Conservation (phyloP, 163 green algal species). For the Chlorella variabilis region DNA sequence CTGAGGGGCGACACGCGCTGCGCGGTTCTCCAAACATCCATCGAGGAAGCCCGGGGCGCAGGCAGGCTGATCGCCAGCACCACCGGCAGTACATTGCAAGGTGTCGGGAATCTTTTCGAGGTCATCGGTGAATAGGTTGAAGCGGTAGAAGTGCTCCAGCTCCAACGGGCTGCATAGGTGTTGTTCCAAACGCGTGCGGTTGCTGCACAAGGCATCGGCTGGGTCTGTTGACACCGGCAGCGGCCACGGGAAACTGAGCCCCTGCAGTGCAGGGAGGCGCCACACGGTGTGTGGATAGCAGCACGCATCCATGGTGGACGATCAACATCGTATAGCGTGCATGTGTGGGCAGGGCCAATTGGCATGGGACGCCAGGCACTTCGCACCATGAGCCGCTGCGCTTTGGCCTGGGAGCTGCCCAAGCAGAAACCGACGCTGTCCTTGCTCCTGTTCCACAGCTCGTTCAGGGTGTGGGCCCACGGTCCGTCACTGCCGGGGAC, state of each 20-base stretch:
- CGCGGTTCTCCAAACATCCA: slow-evolving; percentile 1
- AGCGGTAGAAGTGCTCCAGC: slow-evolving; percentile 53
- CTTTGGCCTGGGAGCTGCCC: slow-evolving; percentile 14
- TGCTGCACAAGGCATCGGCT: slow-evolving; percentile 46
- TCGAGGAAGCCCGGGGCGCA: slow-evolving; percentile 71
- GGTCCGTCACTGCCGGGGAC: neutral
- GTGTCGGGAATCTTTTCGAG: slow-evolving; percentile 64
- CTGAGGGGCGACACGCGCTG: neutral
- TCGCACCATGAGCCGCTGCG: slow-evolving; percentile 15
- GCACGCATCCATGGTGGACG: neutral
- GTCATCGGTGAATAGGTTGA: slow-evolving; percentile 59
- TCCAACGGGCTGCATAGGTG: slow-evolving; percentile 52
- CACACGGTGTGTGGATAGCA: too few relatives aligned
- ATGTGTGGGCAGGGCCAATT: neutral
- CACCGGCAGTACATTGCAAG: slow-evolving; percentile 43
- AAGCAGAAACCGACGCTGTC: slow-evolving; percentile 46
- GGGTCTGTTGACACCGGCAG: slow-evolving; percentile 14
- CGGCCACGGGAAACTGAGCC: slow-evolving; percentile 48
- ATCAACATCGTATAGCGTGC: too few relatives aligned
- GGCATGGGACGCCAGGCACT: too few relatives aligned
- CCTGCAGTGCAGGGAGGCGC: neutral
- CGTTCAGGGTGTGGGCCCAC: slow-evolving; percentile 26
- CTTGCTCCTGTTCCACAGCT: slow-evolving; percentile 41
- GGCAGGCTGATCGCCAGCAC: neutral
- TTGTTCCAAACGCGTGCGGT: slow-evolving; percentile 27